Conservation (phyloP, 192 early-diverging fungal genomes). For the Chytriomyces confervae region DNA sequence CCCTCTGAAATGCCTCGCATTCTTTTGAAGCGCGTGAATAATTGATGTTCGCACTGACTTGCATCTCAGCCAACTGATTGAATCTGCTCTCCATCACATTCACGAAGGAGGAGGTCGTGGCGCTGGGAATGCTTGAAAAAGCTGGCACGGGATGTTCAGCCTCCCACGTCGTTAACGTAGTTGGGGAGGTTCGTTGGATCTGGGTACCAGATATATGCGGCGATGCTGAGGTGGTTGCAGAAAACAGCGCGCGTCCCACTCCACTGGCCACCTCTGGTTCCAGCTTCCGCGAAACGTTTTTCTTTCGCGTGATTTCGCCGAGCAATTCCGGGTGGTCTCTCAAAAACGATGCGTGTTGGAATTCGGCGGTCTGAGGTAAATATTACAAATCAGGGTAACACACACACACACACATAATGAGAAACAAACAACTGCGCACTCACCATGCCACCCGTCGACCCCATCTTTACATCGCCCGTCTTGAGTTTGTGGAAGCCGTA, state of each 20-base stretch:
- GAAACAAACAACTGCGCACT: background rate
- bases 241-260: too few species aligned
- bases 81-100: too few species aligned
- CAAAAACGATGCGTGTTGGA: conserved; percentile 8
- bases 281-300: background rate
- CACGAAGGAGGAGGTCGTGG: too few species aligned
- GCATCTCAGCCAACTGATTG: too few species aligned
- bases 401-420: background rate
- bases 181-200: too few species aligned
- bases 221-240: too few species aligned
- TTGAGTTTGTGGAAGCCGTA: conserved; percentile 74
- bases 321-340: background rate
- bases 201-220: too few species aligned
- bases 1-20: background rate
- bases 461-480: conserved; percentile 57
- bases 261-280: too few species aligned
- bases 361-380: conserved; percentile 16
- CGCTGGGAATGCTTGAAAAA: too few species aligned
- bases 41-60: too few species aligned
- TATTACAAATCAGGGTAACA: background rate
- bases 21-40: background rate
- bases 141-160: too few species aligned
- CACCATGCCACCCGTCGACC: background rate
- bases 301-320: conserved; percentile 8
- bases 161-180: too few species aligned